Evolutionary conservation across 1,139 yeast species (phyloP).

Genomic region (Suhomyces coccinellae): DNA sequence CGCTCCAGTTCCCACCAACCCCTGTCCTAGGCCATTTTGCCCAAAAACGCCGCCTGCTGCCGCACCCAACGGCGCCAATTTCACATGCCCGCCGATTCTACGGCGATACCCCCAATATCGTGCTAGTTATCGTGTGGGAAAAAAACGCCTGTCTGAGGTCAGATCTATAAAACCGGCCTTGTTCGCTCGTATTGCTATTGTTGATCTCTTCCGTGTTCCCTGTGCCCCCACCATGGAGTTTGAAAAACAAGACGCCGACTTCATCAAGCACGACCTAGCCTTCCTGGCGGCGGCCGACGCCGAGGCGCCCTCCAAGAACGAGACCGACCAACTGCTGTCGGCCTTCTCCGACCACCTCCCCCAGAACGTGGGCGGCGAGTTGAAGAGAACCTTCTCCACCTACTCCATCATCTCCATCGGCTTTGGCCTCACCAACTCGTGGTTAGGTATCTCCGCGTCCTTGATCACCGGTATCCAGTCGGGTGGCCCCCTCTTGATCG

Average conservation of each 20-base stretch:
- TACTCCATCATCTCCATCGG: constrained; percentile 63
- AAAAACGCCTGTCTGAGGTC: constrained; percentile 1
- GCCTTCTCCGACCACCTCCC: not conserved
- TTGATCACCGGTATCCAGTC: constrained; percentile 62
- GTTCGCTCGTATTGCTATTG: not conserved
- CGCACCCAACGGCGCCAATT: not conserved
- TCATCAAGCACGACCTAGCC: constrained; percentile 10
- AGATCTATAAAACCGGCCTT: constrained; percentile 1
- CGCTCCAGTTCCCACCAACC: too few species aligned
- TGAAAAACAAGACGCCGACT: constrained; percentile 9
- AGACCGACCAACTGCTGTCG: constrained; percentile 4
- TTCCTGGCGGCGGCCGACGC: constrained; percentile 9
- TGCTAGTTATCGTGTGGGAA: not conserved
- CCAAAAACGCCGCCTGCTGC: not conserved
- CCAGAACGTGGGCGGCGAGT: constrained; percentile 22
- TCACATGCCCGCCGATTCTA: not conserved
- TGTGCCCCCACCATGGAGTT: constrained; percentile 6
- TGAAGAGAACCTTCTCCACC: constrained; percentile 41
- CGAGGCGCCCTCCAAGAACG: constrained; percentile 4
- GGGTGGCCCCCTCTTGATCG: constrained; percentile 68
- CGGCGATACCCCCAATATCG: not conserved
- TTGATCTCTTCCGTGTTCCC: not conserved
- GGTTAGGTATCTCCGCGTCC: constrained; percentile 70
- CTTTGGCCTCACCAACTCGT: constrained; percentile 67
- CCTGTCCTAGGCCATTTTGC: too few species aligned